Percentiles rank a stretch among this genome's conserved stretches.
Conservation (phyloP, 148 eudicot genomes). For the Nepenthes gracilis region DNA sequence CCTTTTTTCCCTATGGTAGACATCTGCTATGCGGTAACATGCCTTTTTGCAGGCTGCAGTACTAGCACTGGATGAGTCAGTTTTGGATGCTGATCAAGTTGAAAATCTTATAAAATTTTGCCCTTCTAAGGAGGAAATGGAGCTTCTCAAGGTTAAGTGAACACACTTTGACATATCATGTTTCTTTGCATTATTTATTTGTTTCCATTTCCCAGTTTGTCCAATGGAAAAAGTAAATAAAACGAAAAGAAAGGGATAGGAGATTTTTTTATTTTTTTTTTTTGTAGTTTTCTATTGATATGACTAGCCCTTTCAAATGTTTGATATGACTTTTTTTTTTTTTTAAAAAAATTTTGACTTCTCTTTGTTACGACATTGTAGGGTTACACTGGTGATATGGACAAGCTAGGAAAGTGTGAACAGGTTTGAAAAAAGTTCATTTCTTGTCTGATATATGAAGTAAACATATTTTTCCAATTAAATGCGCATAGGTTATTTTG, state of each 20-base stretch:
- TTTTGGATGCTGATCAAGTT: constrained; percentile 97
- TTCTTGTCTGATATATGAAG: not conserved
- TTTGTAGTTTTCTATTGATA: not conserved
- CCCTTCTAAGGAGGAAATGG: constrained; percentile 99
- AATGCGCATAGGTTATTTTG: not conserved
- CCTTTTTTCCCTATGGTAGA: not conserved
- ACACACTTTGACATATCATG: not conserved
- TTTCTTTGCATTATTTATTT: constrained; percentile 1
- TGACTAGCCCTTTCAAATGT: not conserved
- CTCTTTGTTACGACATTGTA: constrained; percentile 15
- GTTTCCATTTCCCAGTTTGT: not conserved
- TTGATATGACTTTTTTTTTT: not conserved
- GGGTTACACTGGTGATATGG: constrained; percentile 75
- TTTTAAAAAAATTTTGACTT: not conserved
- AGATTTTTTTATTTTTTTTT: too few relatives aligned
- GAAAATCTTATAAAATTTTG: constrained; percentile 95
- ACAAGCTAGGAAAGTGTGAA: constrained; percentile 87
- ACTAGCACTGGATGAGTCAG: constrained; percentile 81
- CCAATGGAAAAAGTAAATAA: not conserved
- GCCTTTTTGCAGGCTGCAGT: constrained; percentile 60
- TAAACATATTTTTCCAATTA: not conserved
- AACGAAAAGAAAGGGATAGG: constrained; percentile 1
- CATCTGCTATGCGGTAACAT: not conserved
- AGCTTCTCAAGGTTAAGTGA: constrained; percentile 60
- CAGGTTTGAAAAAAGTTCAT: constrained; percentile 44